Evolutionary conservation across 139 green algal genomes (phyloP).

Genomic region (Gonium pectorale): DNA sequence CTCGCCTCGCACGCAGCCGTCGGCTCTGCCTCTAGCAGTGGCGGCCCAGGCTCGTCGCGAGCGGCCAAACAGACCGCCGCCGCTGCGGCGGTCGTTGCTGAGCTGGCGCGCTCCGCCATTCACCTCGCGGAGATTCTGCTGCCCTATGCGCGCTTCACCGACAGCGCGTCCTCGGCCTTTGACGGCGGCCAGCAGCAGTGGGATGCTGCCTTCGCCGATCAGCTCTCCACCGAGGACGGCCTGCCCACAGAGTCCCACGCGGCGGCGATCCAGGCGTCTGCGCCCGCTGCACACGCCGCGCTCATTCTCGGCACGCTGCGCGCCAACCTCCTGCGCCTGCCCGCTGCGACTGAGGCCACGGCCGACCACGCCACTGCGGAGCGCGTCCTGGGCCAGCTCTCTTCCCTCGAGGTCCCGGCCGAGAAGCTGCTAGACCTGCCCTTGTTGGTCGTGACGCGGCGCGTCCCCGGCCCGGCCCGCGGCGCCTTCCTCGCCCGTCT

Average conservation of each 20-base stretch:
- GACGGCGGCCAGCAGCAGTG: not conserved
- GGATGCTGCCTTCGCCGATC: not conserved
- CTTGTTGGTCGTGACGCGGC: not conserved
- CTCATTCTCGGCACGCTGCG: conserved; percentile 7
- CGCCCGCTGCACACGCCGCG: not conserved
- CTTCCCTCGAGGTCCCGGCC: not conserved
- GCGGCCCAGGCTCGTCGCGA: too few relatives aligned
- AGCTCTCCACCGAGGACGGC: not conserved
- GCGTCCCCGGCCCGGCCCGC: not conserved
- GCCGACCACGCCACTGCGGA: not conserved
- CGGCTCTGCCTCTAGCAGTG: not conserved
- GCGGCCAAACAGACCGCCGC: too few relatives aligned
- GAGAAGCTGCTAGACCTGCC: not conserved
- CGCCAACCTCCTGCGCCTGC: not conserved
- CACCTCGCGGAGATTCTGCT: conserved; percentile 17
- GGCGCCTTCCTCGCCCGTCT: conserved; percentile 29
- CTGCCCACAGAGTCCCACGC: not conserved
- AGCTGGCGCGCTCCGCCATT: not conserved
- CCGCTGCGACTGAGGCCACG: not conserved
- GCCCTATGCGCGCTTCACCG: not conserved
- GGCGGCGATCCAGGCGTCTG: not conserved
- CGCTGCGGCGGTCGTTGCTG: too few relatives aligned
- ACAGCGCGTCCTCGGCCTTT: not conserved
- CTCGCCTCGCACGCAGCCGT: conserved; percentile 36
- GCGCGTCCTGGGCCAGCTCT: not conserved